phyloP scores from a whole-genome alignment of 1,284 basidiomycete genomes.

The Thelephora terrestris region DNA sequence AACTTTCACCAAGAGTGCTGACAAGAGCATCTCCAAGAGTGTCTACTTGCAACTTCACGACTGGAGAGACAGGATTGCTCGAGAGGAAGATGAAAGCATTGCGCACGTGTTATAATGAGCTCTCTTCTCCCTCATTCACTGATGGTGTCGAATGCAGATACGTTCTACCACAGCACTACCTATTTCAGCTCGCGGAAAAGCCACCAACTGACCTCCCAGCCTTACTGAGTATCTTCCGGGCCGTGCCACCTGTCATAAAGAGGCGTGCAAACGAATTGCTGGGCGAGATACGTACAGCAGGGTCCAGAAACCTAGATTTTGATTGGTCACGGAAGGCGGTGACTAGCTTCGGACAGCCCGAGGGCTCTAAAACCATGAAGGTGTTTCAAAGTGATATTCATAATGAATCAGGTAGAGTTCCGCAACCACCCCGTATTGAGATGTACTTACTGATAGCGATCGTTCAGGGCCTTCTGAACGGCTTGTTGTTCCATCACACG shows the following conservation, averaged over 20 bases:
- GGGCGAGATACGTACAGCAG: constrained; percentile 43
- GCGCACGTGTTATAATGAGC: constrained; percentile 35
- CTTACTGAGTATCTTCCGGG: constrained; percentile 44
- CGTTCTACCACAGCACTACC: constrained; percentile 61
- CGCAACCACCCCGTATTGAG: too few species aligned
- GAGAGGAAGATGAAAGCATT: constrained; percentile 83
- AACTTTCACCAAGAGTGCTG: constrained; percentile 29
- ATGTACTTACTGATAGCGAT: too few species aligned
- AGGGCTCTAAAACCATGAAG: too few species aligned
- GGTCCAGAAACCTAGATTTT: constrained; percentile 11
- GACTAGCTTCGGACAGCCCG: too few species aligned
- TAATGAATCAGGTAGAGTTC: too few species aligned
- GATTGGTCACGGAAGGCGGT: too few species aligned
- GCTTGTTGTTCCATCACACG: too few species aligned
- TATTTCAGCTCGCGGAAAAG: constrained; percentile 61
- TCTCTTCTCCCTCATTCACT: constrained; percentile 2
- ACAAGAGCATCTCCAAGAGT: constrained; percentile 9
- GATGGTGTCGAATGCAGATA: constrained; percentile 32
- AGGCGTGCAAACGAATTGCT: constrained; percentile 52
- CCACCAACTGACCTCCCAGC: constrained; percentile 51
- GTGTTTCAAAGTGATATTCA: too few species aligned
- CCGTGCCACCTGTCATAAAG: constrained; percentile 50
- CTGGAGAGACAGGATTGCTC: constrained; percentile 79
- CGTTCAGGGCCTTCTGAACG: too few species aligned
- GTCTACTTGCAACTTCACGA: constrained; percentile 72